Base-by-base conservation (phyloP, 2,329 filamentous ascomycete species). In the Aspergillus pseudotamarii region DNA sequence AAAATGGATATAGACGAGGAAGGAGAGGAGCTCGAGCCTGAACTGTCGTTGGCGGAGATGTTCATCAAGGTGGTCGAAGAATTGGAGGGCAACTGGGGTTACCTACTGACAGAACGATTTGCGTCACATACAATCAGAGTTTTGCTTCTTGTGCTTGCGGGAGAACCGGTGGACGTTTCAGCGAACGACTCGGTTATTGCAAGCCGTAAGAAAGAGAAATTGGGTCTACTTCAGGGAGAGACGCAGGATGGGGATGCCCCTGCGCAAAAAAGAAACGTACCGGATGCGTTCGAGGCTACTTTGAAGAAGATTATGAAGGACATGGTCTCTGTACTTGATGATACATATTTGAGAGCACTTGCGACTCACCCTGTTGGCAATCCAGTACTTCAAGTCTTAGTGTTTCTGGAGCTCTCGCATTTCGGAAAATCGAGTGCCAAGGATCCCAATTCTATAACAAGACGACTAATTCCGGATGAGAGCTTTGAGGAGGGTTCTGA, bases 61-160 rank as follows among this genome's bases (percentile, higher is more conserved):
- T 96, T 97, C 75, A 84, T 98, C 53, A 84, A 89, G 64, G 92
- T 93, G 1, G 83, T 97, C 57, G 90, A 94, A 67, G 95, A 98
- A 80, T 82, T 99, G n/a, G 90, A 97, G 75, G 90, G 89, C 14
- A 90, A 93, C 66, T 84, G 97, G 72, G 88, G 90, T 26, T 95
- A 89, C 72, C 83, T 99, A 10, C 85, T 98, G 73, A 96, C 93
- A 1, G 93, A 98, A 75, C 80, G 83, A 55, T 98, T 96, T 74
- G 95, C 93, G 6, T 98, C 95, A 0, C 95, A 99, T 74, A 91
- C 92, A 0, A 83, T 99, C 50, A 88, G 95, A 55, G 92, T 97
- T 0, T 84, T 99, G 10, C 83, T 99, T 1, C 82, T 97, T 4
- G 89, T 98, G 1, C 83, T 99, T 6, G 92, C 94, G 0, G 95